Percentiles rank a stretch among this genome's conserved stretches.
These are phyloP conservation scores for Gaillardinia entomophila DNA, from an alignment of 805 yeast species.

Conservation along the genomic window DNA sequence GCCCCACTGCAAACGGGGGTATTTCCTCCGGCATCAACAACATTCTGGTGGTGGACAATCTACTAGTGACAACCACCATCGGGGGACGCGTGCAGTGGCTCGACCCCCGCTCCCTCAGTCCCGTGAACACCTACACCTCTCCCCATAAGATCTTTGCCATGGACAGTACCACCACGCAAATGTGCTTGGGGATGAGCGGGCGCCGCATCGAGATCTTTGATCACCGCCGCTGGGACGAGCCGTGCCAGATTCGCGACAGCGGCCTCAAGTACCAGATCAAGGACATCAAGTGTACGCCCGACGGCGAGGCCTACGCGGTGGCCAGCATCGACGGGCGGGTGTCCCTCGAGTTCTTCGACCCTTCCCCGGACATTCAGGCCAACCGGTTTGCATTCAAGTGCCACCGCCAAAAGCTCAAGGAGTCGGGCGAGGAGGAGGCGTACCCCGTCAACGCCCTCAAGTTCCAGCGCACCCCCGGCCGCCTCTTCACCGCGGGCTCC, in stretches of 20 bases:
- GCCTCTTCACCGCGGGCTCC: conserved; percentile 48
- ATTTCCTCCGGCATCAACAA: conserved; percentile 11
- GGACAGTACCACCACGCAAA: conserved; percentile 43
- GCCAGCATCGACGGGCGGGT: conserved; percentile 81
- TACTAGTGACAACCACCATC: conserved; percentile 55
- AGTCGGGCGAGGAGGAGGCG: conserved; percentile 43
- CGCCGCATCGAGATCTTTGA: conserved; percentile 57
- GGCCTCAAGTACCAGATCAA: conserved; percentile 65
- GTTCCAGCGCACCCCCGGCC: conserved; percentile 30
- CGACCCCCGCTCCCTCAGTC: conserved; percentile 29
- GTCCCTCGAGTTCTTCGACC: conserved; percentile 62
- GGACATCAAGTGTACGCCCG: conserved; percentile 49
- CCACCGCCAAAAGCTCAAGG: conserved; percentile 46
- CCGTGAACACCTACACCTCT: conserved; percentile 10
- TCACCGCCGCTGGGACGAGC: conserved; percentile 36
- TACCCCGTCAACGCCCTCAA: conserved; percentile 46
- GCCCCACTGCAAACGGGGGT: not conserved
- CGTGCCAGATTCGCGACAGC: conserved; percentile 50
- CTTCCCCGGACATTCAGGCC: conserved; percentile 35
- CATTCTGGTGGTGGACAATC: conserved; percentile 5
- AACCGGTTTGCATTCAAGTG: conserved; percentile 75
- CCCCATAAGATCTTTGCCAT: conserved; percentile 55
- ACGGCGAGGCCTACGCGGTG: conserved; percentile 53
- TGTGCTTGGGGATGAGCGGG: conserved; percentile 51
- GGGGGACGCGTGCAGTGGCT: conserved; percentile 45